phyloP scores from a whole-genome alignment of 2,329 filamentous ascomycete species.

The Biscogniauxia sp. region DNA sequence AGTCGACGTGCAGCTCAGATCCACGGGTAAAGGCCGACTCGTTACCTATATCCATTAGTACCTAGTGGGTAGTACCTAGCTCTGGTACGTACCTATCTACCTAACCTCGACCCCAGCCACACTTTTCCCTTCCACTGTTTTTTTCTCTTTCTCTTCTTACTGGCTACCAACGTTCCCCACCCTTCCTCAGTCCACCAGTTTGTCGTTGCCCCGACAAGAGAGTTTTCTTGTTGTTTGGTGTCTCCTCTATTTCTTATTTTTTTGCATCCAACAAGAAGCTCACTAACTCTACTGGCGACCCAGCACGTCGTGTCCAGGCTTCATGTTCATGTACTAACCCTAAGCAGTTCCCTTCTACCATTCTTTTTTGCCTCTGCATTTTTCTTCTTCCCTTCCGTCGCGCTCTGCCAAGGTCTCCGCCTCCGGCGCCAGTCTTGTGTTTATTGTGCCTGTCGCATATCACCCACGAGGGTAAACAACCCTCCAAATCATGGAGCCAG shows the following conservation, averaged over 20 bases:
- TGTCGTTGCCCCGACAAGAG: slow-evolving; percentile 32
- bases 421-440: slow-evolving; percentile 17
- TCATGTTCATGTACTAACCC: slow-evolving; percentile 16
- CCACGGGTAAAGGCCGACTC: neutral
- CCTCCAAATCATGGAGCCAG: slow-evolving; percentile 25
- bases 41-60: too few relatives aligned
- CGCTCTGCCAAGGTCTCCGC: slow-evolving; percentile 1
- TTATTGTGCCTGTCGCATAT: slow-evolving; percentile 27
- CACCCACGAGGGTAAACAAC: slow-evolving; percentile 30
- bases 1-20: too few relatives aligned
- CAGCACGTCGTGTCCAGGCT: slow-evolving; percentile 16
- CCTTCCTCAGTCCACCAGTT: slow-evolving; percentile 15
- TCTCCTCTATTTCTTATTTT: slow-evolving; percentile 23
- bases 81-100: neutral
- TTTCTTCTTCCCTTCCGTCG: neutral
- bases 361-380: slow-evolving; percentile 4
- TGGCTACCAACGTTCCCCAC: slow-evolving; percentile 2
- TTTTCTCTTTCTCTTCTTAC: neutral
- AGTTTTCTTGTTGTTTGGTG: slow-evolving; percentile 31
- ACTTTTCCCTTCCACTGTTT: neutral
- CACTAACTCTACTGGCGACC: slow-evolving; percentile 10
- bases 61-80: too few relatives aligned
- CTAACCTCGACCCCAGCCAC: neutral
- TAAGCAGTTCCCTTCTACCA: slow-evolving; percentile 4
- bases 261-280: slow-evolving; percentile 19